Conservation (phyloP, 805 yeast genomes). For the Ogataea nakhonphanomensis region DNA sequence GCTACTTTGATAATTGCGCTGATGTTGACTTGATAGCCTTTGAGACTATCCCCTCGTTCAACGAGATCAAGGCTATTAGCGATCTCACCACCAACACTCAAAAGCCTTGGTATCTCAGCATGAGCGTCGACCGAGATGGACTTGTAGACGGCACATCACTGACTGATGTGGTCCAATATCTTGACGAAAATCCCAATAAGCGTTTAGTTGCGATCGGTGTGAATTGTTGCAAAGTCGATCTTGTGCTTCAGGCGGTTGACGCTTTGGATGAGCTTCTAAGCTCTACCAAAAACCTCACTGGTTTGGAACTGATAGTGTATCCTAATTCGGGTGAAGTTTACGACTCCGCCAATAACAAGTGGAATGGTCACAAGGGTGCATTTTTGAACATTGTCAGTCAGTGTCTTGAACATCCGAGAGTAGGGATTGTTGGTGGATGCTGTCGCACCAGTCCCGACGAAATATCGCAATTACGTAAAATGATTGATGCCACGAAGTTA, state of each 20-base stretch:
- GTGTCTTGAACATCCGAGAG: slow-evolving; percentile 39
- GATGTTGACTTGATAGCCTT: slow-evolving; percentile 56
- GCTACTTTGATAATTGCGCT: slow-evolving; percentile 35
- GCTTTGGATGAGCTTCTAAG: slow-evolving; percentile 19
- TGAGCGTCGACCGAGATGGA: slow-evolving; percentile 39
- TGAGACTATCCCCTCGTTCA: slow-evolving; percentile 68
- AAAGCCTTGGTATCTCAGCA: slow-evolving; percentile 26
- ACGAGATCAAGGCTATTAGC: slow-evolving; percentile 50
- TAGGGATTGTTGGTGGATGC: slow-evolving; percentile 68
- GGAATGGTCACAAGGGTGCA: slow-evolving; percentile 31
- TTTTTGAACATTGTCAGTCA: slow-evolving; percentile 39
- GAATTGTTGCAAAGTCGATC: slow-evolving; percentile 57
- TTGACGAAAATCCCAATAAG: slow-evolving; percentile 21
- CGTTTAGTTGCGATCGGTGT: slow-evolving; percentile 52
- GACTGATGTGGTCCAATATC: slow-evolving; percentile 28
- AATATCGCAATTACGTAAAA: slow-evolving; percentile 22
- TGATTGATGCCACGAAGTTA: slow-evolving; percentile 11
- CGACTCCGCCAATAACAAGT: slow-evolving; percentile 43
- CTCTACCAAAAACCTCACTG: slow-evolving; percentile 10
- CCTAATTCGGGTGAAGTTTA: slow-evolving; percentile 77
- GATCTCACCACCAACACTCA: slow-evolving; percentile 16
- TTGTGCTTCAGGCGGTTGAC: slow-evolving; percentile 39
- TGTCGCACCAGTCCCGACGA: slow-evolving; percentile 64
- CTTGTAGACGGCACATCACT: slow-evolving; percentile 52
- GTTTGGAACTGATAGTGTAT: slow-evolving; percentile 50